Evolutionary conservation across 306 rosid genomes (phyloP), one percentile per base, ranked within the genome.

Genomic region (Aeschynomene evenia): DNA sequence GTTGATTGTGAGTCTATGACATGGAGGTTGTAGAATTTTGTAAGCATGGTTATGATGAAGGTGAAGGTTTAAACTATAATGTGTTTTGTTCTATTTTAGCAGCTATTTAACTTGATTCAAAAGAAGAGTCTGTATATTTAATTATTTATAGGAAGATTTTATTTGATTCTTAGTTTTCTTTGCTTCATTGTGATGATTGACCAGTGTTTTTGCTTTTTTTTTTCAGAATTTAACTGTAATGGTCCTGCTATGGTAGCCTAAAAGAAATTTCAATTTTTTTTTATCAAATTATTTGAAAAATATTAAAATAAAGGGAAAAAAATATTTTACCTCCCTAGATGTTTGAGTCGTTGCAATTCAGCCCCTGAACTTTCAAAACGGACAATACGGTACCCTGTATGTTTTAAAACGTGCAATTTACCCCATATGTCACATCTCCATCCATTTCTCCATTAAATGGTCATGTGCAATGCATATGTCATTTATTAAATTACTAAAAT

Each of bases 11-110:
- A n/a, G n/a, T n/a, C n/a, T n/a, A 5, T 43, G 11, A 43, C 53
- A 39, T 61, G 26, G 16, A 59, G 49, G 26, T 58, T 43, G 67
- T n/a, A n/a, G 33, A 58, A 70, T 3, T n/a, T 43, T 43, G 50
- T n/a, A 13, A n/a, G 50, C 50, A 43, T 43, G 14, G 11, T 43
- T 43, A 6, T 13, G n/a, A 45, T 45, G 20, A 45, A 45, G 19
- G 9, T 16, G 11, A 0, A 9, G 9, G 40, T 34, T 28, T 28
- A 28, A 6, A 6, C 5, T 28, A 4, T 28, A 28, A 3, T 6
- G 0, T n/a, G n/a, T n/a, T n/a, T 4, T 8, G 40, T 34, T 34
- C 40, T 9, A 7, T 34, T 34, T 34, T 34, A 2, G 40, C 40
- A 34, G 9, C 40, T 45, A 9, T 45, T 7, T 45, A 3, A 28